Evolutionary conservation across 352 stramenopile genomes (phyloP).

Genomic region (Phytophthora vignae): DNA sequence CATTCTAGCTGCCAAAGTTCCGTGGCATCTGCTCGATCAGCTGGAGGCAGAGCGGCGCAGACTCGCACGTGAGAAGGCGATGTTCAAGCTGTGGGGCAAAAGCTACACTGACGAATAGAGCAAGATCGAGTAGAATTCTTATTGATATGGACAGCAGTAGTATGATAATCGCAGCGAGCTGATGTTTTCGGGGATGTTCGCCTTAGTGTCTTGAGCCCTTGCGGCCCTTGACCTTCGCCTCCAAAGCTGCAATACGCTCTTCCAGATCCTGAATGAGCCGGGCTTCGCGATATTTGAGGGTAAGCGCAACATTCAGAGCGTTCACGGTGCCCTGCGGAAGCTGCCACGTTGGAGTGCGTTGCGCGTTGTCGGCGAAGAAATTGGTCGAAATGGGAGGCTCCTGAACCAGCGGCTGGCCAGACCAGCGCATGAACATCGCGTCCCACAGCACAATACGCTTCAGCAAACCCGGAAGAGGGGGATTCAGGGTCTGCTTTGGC

Average conservation of each 20-base stretch:
- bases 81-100: conserved; percentile 70
- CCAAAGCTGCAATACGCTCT: conserved; percentile 45
- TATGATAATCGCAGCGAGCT: background rate
- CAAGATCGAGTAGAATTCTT: background rate
- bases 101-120: conserved; percentile 21
- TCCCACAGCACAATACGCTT: conserved; percentile 76
- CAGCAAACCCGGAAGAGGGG: conserved; percentile 63
- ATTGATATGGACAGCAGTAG: conserved; percentile 9
- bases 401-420: conserved; percentile 64
- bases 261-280: conserved; percentile 53
- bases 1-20: conserved; percentile 59
- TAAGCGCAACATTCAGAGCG: conserved; percentile 54
- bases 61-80: conserved; percentile 61
- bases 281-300: conserved; percentile 51
- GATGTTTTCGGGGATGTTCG: conserved; percentile 4
- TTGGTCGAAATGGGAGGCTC: conserved; percentile 46
- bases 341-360: conserved; percentile 72
- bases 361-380: conserved; percentile 68
- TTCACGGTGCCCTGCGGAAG: conserved; percentile 61
- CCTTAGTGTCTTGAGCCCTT: conserved; percentile 39
- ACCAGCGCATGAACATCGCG: conserved; percentile 80
- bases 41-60: conserved; percentile 54
- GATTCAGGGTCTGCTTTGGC: conserved; percentile 61
- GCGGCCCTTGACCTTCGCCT: conserved; percentile 36
- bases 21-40: conserved; percentile 78